Conservation (phyloP, 1,284 basidiomycete species). For the Ceratorhiza oryzae-sativae region DNA sequence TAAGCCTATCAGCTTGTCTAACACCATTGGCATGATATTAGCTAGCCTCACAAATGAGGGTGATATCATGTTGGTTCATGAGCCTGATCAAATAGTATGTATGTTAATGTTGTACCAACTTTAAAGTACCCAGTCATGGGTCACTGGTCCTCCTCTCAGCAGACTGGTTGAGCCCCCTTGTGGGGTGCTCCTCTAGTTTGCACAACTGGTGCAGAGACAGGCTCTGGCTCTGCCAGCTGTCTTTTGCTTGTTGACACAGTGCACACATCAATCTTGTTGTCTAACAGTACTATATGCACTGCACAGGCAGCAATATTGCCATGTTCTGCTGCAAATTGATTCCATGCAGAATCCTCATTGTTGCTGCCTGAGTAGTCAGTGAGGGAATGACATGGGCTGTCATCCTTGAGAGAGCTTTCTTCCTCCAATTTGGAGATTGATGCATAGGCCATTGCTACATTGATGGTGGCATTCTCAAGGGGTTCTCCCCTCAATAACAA, state of each 20-base stretch:
- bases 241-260: background rate
- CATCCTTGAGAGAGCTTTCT: background rate
- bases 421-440: background rate
- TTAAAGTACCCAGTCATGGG: conserved; percentile 9
- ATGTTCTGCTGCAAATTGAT: background rate
- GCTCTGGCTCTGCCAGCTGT: background rate
- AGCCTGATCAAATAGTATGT: conserved; percentile 27
- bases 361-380: background rate
- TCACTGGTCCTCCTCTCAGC: background rate
- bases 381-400: background rate
- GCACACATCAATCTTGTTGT: background rate
- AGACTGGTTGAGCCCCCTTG: background rate
- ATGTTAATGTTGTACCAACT: background rate
- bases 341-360: background rate
- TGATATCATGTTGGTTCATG: conserved; percentile 18
- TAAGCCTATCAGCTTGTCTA: background rate
- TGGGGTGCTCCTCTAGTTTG: background rate
- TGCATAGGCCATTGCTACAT: background rate
- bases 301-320: background rate
- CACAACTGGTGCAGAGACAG: background rate
- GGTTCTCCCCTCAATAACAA: background rate
- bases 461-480: background rate
- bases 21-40: background rate
- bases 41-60: background rate
- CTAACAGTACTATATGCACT: background rate